Base-by-base conservation (phyloP, 2,329 filamentous ascomycete genomes). In the Metarhizium sp. region DNA sequence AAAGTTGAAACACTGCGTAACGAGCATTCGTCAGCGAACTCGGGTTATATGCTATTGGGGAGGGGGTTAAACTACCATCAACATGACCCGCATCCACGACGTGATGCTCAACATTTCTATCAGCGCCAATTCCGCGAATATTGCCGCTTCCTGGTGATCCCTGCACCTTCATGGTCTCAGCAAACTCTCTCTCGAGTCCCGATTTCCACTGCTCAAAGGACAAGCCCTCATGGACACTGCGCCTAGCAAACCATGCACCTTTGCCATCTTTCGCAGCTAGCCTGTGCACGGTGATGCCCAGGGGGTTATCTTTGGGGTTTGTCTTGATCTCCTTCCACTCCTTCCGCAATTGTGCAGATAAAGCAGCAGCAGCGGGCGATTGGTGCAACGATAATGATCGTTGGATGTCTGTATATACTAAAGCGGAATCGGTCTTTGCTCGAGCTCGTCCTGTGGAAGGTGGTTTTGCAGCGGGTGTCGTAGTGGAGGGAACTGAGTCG, bases 321-420 rank as follows among this genome's bases (percentile, higher is more conserved):
- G 90, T 71, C 70, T 90, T 92, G 64, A 92, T 73, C 46, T 90
- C 87, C 69, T 95, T 96, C 91, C 92, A 96, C 70, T 90, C 82
- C 65, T 88, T 88, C 57, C 85, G 84, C n/a, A 96, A 72, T 20
- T 78, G 73, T 32, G 74, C 75, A 36, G 56, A 58, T 20, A 54
- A 6, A 8, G 29, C 51, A 4, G 83, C 64, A 16, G 69, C 61
- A 30, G 60, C 75, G n/a, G 81, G 71, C 8, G 78, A 70, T n/a
- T 46, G 20, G 5, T 46, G 49, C n/a, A 66, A 62, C 6, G 68
- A 64, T 5, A 64, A 64, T 2, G 82, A 80, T 54, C 77, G 67
- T 46, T 75, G 75, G 53, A 84, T 71, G 58, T 83, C 75, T 49
- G 77, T 75, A 38, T 76, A 73, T 59, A 72, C 66, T 66, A 74